These are phyloP conservation scores for Hyaloscypha variabilis DNA, from an alignment of 495 filamentous ascomycete species.

Conservation along the genomic window DNA sequence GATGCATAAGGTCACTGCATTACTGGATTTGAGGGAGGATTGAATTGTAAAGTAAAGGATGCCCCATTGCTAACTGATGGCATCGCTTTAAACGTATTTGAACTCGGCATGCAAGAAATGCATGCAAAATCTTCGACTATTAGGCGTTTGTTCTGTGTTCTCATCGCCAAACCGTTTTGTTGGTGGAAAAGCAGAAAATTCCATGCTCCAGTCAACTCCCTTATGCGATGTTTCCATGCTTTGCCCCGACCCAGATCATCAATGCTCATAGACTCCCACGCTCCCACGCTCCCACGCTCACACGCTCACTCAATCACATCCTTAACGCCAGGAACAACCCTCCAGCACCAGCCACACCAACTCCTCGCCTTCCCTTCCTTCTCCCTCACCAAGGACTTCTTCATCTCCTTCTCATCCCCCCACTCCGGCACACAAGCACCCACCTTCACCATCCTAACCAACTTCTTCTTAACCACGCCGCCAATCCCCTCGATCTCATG, in stretches of 20 bases:
- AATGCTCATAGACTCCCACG: neutral
- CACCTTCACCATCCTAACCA: slow-evolving; percentile 72
- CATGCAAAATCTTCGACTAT: neutral
- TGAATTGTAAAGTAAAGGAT: neutral
- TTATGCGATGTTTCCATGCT: neutral
- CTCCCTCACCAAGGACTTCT: slow-evolving; percentile 58
- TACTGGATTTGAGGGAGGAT: too few species aligned
- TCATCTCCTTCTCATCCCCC: slow-evolving; percentile 71
- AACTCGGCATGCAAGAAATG: neutral
- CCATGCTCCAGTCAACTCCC: neutral
- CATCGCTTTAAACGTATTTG: neutral
- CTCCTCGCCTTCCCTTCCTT: slow-evolving; percentile 55
- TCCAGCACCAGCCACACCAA: slow-evolving; percentile 70
- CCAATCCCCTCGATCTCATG: slow-evolving; percentile 90
- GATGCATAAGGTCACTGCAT: too few species aligned
- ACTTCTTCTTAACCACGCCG: slow-evolving; percentile 79
- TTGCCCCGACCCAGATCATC: neutral
- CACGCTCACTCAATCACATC: slow-evolving; percentile 34
- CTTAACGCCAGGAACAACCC: slow-evolving; percentile 54
- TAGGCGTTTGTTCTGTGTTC: neutral
- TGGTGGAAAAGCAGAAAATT: neutral
- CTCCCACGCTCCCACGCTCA: neutral
- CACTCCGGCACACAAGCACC: slow-evolving; percentile 82
- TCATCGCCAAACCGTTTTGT: neutral
- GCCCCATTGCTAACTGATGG: neutral